A percentile compares a stretch with the other conserved stretches of the same genome.
These are phyloP conservation scores for Candida glaebosa DNA, from an alignment of 805 yeast genomes.

Conservation along the genomic window DNA sequence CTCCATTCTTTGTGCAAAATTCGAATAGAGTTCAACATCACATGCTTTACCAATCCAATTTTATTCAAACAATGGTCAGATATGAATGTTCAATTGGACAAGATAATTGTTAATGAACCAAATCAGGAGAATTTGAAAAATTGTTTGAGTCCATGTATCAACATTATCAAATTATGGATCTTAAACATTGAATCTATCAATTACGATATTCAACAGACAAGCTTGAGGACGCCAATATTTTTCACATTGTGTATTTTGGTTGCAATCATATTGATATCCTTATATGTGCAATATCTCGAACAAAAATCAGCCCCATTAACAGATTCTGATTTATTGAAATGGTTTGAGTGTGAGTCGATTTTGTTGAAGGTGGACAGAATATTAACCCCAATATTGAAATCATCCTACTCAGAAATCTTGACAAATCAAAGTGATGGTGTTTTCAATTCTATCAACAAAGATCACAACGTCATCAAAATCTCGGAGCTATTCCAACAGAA, in stretches of 20 bases:
- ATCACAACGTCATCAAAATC: constrained; percentile 45
- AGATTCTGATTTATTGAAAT: constrained; percentile 19
- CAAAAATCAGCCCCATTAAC: constrained; percentile 13
- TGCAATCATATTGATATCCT: constrained; percentile 59
- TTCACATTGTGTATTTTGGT: constrained; percentile 69
- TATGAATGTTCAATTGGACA: constrained; percentile 53
- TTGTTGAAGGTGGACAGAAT: constrained; percentile 60
- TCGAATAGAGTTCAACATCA: constrained; percentile 56
- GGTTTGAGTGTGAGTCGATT: constrained; percentile 61
- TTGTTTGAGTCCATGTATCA: constrained; percentile 54
- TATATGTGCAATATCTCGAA: constrained; percentile 57
- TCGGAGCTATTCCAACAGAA: constrained; percentile 27
- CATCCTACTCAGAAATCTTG: constrained; percentile 55
- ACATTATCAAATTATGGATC: constrained; percentile 66
- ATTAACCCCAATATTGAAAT: constrained; percentile 49
- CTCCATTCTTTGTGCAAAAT: constrained; percentile 64
- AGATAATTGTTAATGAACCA: constrained; percentile 37
- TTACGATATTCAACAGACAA: constrained; percentile 58
- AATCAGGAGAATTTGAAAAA: constrained; percentile 56
- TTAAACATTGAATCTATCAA: constrained; percentile 63
- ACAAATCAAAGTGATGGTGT: constrained; percentile 60
- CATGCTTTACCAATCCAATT: constrained; percentile 58
- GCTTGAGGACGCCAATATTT: constrained; percentile 72
- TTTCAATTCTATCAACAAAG: constrained; percentile 37
- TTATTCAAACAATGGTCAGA: constrained; percentile 67